Conservation (phyloP, 768 basidiomycete species). For the Fomitopsis serialis region DNA sequence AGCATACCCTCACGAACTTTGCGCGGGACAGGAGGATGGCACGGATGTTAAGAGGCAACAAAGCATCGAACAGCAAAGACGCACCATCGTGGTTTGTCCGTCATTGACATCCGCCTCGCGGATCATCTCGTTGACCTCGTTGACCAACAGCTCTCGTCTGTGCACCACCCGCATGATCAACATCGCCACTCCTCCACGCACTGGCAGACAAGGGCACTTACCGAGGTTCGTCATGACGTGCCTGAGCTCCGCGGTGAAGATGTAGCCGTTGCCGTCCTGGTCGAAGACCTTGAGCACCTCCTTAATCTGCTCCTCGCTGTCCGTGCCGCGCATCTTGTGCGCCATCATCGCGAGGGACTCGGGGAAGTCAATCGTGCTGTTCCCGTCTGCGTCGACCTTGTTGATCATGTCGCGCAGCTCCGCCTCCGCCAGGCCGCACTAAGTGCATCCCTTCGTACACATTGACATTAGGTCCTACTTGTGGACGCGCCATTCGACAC, state of each 20-base stretch:
- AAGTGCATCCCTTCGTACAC: too few relatives aligned
- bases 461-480: too few relatives aligned
- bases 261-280: slow-evolving; percentile 91
- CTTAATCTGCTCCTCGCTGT: slow-evolving; percentile 90
- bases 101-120: slow-evolving; percentile 93
- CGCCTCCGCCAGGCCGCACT: slow-evolving; percentile 84
- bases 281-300: slow-evolving; percentile 98
- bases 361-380: slow-evolving; percentile 77
- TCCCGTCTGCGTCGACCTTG: slow-evolving; percentile 87
- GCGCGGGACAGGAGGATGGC: slow-evolving; percentile 1
- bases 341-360: slow-evolving; percentile 86
- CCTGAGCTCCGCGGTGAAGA: slow-evolving; percentile 79
- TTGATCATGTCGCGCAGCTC: slow-evolving; percentile 95
- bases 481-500: too few relatives aligned
- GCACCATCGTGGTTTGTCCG: slow-evolving; percentile 83
- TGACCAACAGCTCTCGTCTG: slow-evolving; percentile 82
- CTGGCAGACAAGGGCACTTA: slow-evolving; percentile 30
- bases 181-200: background rate
- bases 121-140: slow-evolving; percentile 94
- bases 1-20: slow-evolving; percentile 74
- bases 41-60: slow-evolving; percentile 3
- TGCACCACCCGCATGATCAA: slow-evolving; percentile 4
- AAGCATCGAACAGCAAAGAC: slow-evolving; percentile 16
- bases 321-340: slow-evolving; percentile 87
- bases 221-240: slow-evolving; percentile 91